Base-by-base conservation (phyloP, 2,329 filamentous ascomycete species). In the Claviceps spartinae region DNA sequence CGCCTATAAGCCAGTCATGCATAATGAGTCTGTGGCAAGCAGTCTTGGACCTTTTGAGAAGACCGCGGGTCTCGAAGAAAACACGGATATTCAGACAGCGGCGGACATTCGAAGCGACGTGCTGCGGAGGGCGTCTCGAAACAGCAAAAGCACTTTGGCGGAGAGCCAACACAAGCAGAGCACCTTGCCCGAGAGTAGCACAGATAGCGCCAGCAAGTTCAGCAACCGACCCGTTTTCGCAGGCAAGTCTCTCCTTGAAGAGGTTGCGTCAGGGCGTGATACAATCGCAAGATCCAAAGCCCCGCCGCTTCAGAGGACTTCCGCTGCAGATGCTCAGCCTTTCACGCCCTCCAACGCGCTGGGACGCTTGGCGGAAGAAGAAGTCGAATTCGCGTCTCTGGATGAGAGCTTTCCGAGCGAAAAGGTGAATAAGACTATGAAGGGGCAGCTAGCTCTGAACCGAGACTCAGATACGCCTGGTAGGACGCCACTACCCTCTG, bases 171-270 rank as follows among this genome's bases (percentile, higher is more conserved):
- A 53, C 40, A 45, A 38, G 3, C 54, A 52, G 53, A 50, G 55
- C 47, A 51, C 47, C 14, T 56, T 42, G 50, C 30, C 42, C 20
- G 48, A 54, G 42, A 48, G 52, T 18, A 40, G 26, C 26, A 26
- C 51, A 40, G 47, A 54, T 14, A 51, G 54, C 8, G 38, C 44
- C n/a, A n/a, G n/a, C n/a, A n/a, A n/a, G n/a, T n/a, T n/a, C 2
- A 18, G 47, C 18, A 52, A 18, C 43, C 53, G n/a, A 43, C 37
- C 20, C 30, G 26, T 54, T 9, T 53, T 77, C 48, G 75, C 72
- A 8, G 75, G 75, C 8, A 70, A 69, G 36, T 76, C 78, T 58
- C 78, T 78, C 53, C 73, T 75, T 0, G 74, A 78, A 53, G 74
- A 78, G 3, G 77, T 75, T 51, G 57, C 67, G 0, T 60, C 61